Percentiles rank a stretch among this genome's conserved stretches.
Conservation (phyloP, 768 basidiomycete genomes). For the Psilocybe azurescens region DNA sequence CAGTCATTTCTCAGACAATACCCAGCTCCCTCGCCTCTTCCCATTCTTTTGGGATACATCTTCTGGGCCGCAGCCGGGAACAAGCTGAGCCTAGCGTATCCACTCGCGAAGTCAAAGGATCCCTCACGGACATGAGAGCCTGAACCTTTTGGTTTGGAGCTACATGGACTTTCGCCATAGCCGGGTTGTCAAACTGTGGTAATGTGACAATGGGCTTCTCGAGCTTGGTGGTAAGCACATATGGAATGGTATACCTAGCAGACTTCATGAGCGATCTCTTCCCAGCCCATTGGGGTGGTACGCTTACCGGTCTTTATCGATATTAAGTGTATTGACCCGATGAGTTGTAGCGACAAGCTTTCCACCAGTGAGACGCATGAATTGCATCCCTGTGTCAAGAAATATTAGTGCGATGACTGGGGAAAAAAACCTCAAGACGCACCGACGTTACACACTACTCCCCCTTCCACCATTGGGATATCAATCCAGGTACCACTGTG, state of each 20-base stretch:
- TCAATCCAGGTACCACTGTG: slow-evolving; percentile 1
- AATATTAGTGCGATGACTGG: neutral
- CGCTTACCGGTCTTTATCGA: neutral
- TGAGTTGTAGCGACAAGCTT: slow-evolving; percentile 2
- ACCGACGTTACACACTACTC: slow-evolving; percentile 7
- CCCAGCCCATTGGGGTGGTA: neutral
- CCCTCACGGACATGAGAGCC: neutral
- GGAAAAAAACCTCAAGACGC: neutral
- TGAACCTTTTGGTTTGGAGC: slow-evolving; percentile 1
- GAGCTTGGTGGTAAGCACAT: slow-evolving; percentile 3
- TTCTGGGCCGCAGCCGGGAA: slow-evolving; percentile 4
- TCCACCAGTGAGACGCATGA: slow-evolving; percentile 2
- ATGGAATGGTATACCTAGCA: neutral
- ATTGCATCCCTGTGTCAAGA: neutral
- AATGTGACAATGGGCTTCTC: neutral
- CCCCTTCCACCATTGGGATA: slow-evolving; percentile 5
- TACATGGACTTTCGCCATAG: neutral
- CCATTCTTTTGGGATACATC: slow-evolving; percentile 4
- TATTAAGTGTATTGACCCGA: slow-evolving; percentile 1
- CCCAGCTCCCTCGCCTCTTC: slow-evolving; percentile 1
- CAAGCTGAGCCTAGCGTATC: slow-evolving; percentile 1
- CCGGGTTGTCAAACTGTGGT: neutral
- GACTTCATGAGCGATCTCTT: neutral
- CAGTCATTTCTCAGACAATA: neutral
- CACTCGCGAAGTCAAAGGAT: slow-evolving; percentile 4